phyloP scores from a whole-genome alignment of 176 grass and related monocot species.

The Typha latifolia region DNA sequence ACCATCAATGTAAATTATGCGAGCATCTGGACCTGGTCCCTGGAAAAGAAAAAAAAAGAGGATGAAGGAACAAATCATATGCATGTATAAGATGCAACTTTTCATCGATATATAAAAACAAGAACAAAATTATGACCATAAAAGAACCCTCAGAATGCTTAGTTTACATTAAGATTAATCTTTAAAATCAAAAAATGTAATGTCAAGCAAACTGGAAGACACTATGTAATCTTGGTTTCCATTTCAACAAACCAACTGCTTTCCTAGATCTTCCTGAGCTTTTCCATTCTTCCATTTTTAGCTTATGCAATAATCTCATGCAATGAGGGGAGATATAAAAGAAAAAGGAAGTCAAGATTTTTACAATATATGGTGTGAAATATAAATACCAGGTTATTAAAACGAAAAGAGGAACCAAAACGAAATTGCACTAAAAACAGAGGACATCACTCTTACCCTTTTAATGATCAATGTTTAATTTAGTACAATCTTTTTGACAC shows the following conservation, averaged over 20 bases:
- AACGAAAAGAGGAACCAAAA: no score
- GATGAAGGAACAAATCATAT: conserved; percentile 19
- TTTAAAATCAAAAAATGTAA: not conserved
- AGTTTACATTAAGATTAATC: not conserved
- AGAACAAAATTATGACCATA: not conserved
- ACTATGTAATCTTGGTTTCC: not conserved
- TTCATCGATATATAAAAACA: not conserved
- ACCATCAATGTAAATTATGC: conserved; percentile 89
- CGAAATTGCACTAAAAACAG: no score
- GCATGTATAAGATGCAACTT: not conserved
- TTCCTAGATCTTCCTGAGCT: no score
- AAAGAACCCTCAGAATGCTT: not conserved
- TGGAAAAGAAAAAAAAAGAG: conserved; percentile 30
- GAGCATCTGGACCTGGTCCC: conserved; percentile 81
- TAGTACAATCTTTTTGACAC: no score
- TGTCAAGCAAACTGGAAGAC: not conserved
- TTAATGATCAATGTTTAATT: no score
- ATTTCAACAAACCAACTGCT: not conserved
- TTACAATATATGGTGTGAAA: no score
- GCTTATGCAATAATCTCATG: no score
- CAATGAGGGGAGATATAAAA: no score
- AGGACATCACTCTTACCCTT: no score
- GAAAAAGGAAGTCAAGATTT: no score
- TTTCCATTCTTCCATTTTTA: no score
- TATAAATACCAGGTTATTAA: no score